Conservation (phyloP, 2,329 filamentous ascomycete genomes). For the Claviceps sp. region DNA sequence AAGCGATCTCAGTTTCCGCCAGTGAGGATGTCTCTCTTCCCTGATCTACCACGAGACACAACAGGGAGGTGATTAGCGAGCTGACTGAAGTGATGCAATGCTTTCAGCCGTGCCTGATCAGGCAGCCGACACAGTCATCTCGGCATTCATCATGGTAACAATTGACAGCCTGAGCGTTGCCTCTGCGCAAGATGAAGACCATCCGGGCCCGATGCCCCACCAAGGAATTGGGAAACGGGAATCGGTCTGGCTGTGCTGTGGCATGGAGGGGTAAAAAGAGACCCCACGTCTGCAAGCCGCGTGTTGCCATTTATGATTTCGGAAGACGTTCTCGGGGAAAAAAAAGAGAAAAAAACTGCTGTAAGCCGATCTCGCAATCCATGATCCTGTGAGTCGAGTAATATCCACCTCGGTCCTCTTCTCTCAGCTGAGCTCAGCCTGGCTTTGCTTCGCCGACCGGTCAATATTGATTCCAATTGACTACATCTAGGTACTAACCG, state of each 20-base stretch:
- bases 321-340: background rate
- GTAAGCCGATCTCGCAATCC: background rate
- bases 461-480: background rate
- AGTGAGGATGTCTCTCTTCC: slow-evolving; percentile 19
- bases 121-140: background rate
- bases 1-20: slow-evolving; percentile 39
- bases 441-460: background rate
- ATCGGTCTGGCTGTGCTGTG: no score
- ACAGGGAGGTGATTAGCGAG: background rate
- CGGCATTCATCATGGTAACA: background rate
- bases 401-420: background rate
- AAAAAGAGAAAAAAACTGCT: background rate
- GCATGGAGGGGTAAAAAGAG: background rate
- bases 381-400: background rate
- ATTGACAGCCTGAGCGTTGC: background rate
- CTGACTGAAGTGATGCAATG: background rate
- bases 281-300: background rate
- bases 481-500: background rate
- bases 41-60: background rate
- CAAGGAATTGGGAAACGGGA: background rate
- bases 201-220: background rate
- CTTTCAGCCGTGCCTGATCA: background rate
- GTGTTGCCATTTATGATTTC: background rate
- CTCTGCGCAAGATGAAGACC: background rate
- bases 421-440: background rate